A percentile compares a stretch with the other conserved stretches of the same genome.
These are phyloP conservation scores for Solanum hybrid DNA, from an alignment of 305 asterid species.

Conservation along the genomic window DNA sequence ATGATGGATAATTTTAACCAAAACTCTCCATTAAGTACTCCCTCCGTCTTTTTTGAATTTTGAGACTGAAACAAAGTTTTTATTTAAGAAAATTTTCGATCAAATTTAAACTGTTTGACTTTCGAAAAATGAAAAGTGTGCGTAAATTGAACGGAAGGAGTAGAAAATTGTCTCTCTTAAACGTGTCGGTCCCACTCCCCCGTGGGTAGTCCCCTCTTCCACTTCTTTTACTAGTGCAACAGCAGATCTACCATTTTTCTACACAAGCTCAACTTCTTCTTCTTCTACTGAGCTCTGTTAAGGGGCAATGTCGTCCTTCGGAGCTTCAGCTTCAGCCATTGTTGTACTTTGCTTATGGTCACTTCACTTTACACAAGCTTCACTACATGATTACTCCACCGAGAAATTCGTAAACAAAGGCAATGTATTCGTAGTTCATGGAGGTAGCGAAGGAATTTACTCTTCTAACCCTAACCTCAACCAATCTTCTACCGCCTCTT, in stretches of 20 bases:
- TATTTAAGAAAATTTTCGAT: accelerated
- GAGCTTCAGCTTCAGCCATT: conserved; percentile 20
- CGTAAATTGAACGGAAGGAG: no score
- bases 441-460: conserved; percentile 94
- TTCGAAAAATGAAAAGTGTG: no score
- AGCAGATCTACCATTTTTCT: neutral
- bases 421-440: conserved; percentile 80
- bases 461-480: conserved; percentile 50
- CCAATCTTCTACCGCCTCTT: conserved; percentile 31
- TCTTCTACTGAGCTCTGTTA: conserved; percentile 1
- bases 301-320: conserved; percentile 38
- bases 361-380: conserved; percentile 30
- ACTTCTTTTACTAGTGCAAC: neutral
- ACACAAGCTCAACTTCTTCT: conserved; percentile 25
- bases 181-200: neutral
- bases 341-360: conserved; percentile 14
- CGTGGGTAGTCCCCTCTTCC: neutral
- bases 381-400: conserved; percentile 61
- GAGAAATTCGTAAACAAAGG: conserved; percentile 52
- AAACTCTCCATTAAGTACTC: no score
- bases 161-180: neutral
- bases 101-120: accelerated
- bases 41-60: no score
- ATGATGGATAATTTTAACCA: no score
- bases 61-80: no score